Base-by-base conservation (phyloP, 371 early-diverging fungal genomes). In the Circinella minor region DNA sequence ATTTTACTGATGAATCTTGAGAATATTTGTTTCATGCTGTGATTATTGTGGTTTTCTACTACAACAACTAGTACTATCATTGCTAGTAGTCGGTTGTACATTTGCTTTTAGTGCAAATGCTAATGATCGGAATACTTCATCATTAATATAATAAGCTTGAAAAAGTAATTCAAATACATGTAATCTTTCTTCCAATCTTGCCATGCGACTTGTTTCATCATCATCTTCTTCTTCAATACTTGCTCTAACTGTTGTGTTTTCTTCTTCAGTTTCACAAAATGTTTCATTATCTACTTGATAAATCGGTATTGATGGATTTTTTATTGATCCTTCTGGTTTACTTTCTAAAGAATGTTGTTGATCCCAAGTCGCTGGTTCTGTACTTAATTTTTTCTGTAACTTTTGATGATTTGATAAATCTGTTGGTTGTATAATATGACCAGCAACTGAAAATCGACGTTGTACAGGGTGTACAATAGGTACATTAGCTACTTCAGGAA, bases 81-180 rank as follows among this genome's bases (percentile, higher is more conserved):
- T 27, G 2, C 2, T 27, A 0, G 27, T 27, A 27, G 27, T 27
- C 4, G 54, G 20, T 18, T 15, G 54, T 13, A 54, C 15, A 54
- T 54, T 18, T 18, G 54, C 15, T n/a, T 61, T 49, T 18, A 74
- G 46, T 0, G 75, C 75, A 36, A 66, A 54, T 13, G 70, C 75
- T 8, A 76, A 60, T 3, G 79, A 79, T 27, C 67, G 73, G 38
- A 79, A 79, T 11, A 80, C 73, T 66, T 80, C 80, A 61, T 80
- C 80, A 49, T 80, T 70, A 36, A 80, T 74, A 49, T 80, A 80
- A 63, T 80, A 80, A 2, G 80, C 80, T 57, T 80, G 76, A 62
- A 80, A 77, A 14, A 80, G 27, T 13, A 77, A 20, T n/a, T 80
- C 80, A 68, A 80, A 72, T 3, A 80, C 67, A 61, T 77, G 80